These are phyloP conservation scores for Starmerella riodocensis DNA, from an alignment of 805 yeast genomes.

Conservation along the genomic window DNA sequence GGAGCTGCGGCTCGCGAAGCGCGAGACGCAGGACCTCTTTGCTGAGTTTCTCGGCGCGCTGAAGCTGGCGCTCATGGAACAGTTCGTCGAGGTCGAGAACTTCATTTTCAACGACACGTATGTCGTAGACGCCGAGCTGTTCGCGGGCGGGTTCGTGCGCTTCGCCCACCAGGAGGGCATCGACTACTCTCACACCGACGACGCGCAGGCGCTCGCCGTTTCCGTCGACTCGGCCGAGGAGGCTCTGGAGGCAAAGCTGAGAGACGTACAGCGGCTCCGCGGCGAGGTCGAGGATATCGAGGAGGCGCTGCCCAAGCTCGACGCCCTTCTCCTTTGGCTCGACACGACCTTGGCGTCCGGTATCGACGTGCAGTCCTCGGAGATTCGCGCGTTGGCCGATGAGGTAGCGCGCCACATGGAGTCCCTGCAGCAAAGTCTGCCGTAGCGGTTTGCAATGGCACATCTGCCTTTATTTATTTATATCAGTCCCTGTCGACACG, in stretches of 20 bases:
- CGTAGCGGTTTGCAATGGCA: too few species aligned
- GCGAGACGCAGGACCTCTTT: constrained; percentile 3
- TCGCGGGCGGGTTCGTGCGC: constrained; percentile 13
- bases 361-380: background rate
- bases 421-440: constrained; percentile 1
- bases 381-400: constrained; percentile 1
- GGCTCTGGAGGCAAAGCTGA: constrained; percentile 1
- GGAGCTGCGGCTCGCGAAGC: background rate
- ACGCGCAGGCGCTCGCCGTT: constrained; percentile 4
- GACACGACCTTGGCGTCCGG: constrained; percentile 3
- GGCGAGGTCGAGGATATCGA: constrained; percentile 1
- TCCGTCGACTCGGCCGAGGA: constrained; percentile 1
- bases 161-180: constrained; percentile 15
- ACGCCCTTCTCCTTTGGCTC: constrained; percentile 5
- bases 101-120: constrained; percentile 4
- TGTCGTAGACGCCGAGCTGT: constrained; percentile 12
- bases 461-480: constrained; percentile 1
- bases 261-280: constrained; percentile 1
- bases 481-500: too few species aligned
- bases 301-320: background rate
- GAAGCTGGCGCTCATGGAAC: background rate
- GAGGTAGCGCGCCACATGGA: background rate
- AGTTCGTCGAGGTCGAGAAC: constrained; percentile 9
- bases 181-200: constrained; percentile 11
- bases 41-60: constrained; percentile 3